These are phyloP conservation scores for Allium cepa DNA, from an alignment of 106 monocot genomes.

Conservation along the genomic window DNA sequence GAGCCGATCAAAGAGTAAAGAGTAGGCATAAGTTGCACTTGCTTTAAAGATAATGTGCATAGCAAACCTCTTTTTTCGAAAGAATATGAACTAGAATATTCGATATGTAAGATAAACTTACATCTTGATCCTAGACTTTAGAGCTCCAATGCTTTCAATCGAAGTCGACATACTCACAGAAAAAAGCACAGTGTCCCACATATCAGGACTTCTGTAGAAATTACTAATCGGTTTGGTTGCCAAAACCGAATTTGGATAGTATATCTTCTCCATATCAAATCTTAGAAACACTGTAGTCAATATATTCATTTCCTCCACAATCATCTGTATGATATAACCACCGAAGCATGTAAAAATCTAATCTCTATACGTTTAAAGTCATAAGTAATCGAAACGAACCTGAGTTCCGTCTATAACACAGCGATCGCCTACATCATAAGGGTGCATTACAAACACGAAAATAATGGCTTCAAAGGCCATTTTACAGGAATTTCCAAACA, in stretches of 20 bases:
- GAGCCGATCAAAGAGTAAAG: too few species aligned
- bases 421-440: slow-evolving; percentile 96
- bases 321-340: slow-evolving; percentile 40
- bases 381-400: slow-evolving; percentile 24
- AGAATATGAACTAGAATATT: too few species aligned
- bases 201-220: slow-evolving; percentile 84
- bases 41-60: background rate
- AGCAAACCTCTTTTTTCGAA: too few species aligned
- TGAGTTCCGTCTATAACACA: slow-evolving; percentile 84
- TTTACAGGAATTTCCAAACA: slow-evolving; percentile 91
- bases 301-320: slow-evolving; percentile 96
- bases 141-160: slow-evolving; percentile 47
- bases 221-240: slow-evolving; percentile 80
- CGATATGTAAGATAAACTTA: slow-evolving; percentile 19
- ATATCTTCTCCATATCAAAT: slow-evolving; percentile 84
- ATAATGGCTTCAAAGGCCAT: slow-evolving; percentile 78
- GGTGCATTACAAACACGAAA: slow-evolving; percentile 95
- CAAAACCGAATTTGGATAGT: slow-evolving; percentile 74
- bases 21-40: background rate
- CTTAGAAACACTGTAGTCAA: slow-evolving; percentile 75
- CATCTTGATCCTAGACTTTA: slow-evolving; percentile 55
- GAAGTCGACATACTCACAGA: slow-evolving; percentile 62
- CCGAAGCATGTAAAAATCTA: too few species aligned
- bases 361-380: background rate
- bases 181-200: slow-evolving; percentile 65